A percentile compares a stretch with the other conserved stretches of the same genome.
phyloP scores from a whole-genome alignment of 257 asterid genomes.

The Lycium ferocissimum region DNA sequence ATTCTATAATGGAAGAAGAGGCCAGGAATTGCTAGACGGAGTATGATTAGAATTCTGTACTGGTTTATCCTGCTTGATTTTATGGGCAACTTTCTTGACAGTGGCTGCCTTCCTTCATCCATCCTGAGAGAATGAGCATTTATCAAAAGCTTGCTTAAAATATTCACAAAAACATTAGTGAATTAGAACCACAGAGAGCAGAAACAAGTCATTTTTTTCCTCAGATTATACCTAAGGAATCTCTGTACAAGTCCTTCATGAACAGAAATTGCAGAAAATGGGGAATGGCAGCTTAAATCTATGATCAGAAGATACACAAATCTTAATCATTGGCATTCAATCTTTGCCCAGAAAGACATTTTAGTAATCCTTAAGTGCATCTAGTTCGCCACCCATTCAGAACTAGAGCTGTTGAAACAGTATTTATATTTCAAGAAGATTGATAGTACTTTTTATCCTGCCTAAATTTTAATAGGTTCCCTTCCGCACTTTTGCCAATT shows the following conservation, averaged over 20 bases:
- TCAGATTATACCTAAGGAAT: too few relatives aligned
- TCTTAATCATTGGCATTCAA: constrained; percentile 4
- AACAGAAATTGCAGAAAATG: constrained; percentile 6
- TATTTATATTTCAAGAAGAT: constrained; percentile 1
- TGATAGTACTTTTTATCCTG: not conserved
- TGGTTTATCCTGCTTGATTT: constrained; percentile 88
- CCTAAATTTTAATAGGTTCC: not conserved
- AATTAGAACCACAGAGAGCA: not conserved
- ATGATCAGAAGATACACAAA: not conserved
- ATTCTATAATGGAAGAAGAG: constrained; percentile 84
- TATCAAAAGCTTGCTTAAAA: constrained; percentile 1
- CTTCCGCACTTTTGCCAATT: not conserved
- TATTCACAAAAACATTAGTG: constrained; percentile 8
- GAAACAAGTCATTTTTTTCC: too few relatives aligned
- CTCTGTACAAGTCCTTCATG: too few relatives aligned
- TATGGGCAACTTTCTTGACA: constrained; percentile 83
- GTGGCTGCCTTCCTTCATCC: constrained; percentile 98
- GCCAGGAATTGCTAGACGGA: constrained; percentile 80
- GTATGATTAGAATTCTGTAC: constrained; percentile 73
- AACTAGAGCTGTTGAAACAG: constrained; percentile 19
- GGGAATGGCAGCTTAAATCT: not conserved
- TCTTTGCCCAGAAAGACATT: not conserved
- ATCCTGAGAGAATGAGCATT: constrained; percentile 56
- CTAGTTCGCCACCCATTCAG: not conserved
- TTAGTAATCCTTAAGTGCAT: constrained; percentile 9